Evolutionary conservation across 2,329 filamentous ascomycete genomes (phyloP).

Genomic region (Fusarium marasasianum): DNA sequence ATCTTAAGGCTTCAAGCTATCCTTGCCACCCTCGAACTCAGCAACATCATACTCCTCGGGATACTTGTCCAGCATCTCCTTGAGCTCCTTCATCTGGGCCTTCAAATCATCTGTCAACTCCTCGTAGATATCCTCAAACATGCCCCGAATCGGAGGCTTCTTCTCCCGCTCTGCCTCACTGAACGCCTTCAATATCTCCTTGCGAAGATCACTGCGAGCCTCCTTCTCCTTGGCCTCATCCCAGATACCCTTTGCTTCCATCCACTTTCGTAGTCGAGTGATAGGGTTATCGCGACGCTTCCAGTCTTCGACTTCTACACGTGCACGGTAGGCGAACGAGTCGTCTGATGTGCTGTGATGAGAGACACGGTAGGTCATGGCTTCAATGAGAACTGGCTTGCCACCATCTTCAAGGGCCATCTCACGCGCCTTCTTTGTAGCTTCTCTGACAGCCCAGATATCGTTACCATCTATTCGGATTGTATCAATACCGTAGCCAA

Average conservation of each 20-base stretch:
- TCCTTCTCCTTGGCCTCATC: slow-evolving; percentile 83
- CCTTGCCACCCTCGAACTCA: slow-evolving; percentile 77
- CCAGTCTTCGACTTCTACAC: slow-evolving; percentile 95
- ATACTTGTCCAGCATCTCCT: slow-evolving; percentile 82
- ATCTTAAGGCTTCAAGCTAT: slow-evolving; percentile 60
- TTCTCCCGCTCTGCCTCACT: slow-evolving; percentile 83
- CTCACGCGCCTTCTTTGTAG: slow-evolving; percentile 77
- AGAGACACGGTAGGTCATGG: slow-evolving; percentile 97
- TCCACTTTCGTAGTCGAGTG: slow-evolving; percentile 85
- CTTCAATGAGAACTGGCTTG: slow-evolving; percentile 86
- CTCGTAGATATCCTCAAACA: slow-evolving; percentile 93
- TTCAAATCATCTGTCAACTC: slow-evolving; percentile 81
- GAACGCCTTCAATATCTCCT: slow-evolving; percentile 85
- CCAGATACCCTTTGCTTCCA: slow-evolving; percentile 86
- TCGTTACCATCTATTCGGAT: slow-evolving; percentile 95
- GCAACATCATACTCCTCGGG: slow-evolving; percentile 90
- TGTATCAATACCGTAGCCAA: slow-evolving; percentile 94
- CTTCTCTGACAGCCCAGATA: slow-evolving; percentile 87
- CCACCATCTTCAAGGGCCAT: slow-evolving; percentile 85
- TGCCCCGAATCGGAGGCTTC: slow-evolving; percentile 74
- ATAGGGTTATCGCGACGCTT: slow-evolving; percentile 91
- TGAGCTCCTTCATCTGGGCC: slow-evolving; percentile 77
- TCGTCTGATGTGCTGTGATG: slow-evolving; percentile 98
- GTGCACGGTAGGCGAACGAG: slow-evolving; percentile 93
- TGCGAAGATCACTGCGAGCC: slow-evolving; percentile 70